A percentile compares a stretch with the other conserved stretches of the same genome.
phyloP scores from a whole-genome alignment of 2,329 filamentous ascomycete genomes.

The Diaporthe ilicicola region DNA sequence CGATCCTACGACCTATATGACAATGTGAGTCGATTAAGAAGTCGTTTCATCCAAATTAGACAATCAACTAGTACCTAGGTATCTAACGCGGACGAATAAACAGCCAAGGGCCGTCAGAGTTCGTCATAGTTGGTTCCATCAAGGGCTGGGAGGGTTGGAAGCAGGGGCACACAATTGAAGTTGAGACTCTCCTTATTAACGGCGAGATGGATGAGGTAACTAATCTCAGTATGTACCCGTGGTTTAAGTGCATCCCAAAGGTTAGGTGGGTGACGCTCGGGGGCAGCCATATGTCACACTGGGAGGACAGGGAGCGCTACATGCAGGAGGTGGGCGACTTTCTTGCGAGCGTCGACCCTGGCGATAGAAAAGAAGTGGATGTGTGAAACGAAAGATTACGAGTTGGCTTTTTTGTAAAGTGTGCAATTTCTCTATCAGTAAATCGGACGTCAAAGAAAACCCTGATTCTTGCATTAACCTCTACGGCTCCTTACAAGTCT shows the following conservation, averaged over 20 bases:
- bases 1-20: conserved; percentile 36
- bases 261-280: conserved; percentile 41
- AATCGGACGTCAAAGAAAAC: too few species aligned
- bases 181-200: conserved; percentile 33
- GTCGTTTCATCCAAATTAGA: too few species aligned
- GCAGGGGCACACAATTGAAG: conserved; percentile 37
- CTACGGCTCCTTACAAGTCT: too few species aligned
- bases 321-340: conserved; percentile 35
- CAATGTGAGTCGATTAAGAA: conserved; percentile 37
- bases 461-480: too few species aligned
- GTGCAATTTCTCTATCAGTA: too few species aligned
- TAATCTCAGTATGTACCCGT: conserved; percentile 37
- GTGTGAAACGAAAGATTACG: too few species aligned
- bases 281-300: conserved; percentile 38
- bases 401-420: too few species aligned
- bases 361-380: neutral
- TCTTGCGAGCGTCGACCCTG: neutral
- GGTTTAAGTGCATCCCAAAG: conserved; percentile 38
- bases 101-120: conserved; percentile 42
- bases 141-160: conserved; percentile 40
- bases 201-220: conserved; percentile 40
- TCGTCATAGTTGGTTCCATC: conserved; percentile 37
- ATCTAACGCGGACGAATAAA: neutral
- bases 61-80: too few species aligned
- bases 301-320: conserved; percentile 38